Evolutionary conservation across 1,139 yeast species (phyloP).

Genomic region (Lodderomyces theae): DNA sequence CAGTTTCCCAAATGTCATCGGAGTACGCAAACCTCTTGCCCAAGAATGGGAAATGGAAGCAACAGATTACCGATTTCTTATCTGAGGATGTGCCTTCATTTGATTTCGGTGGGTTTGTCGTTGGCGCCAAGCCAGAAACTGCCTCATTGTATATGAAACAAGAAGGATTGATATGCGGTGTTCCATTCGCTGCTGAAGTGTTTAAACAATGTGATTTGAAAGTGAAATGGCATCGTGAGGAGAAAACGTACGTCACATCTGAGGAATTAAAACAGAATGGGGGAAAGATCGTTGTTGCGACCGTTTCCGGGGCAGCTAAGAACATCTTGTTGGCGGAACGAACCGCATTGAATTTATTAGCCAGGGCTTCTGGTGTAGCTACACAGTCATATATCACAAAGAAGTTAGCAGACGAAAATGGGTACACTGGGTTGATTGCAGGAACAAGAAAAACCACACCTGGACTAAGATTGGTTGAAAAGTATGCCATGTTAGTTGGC

Average conservation of each 20-base stretch:
- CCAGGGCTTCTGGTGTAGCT: conserved; percentile 90
- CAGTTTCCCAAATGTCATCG: conserved; percentile 24
- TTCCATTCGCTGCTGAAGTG: conserved; percentile 87
- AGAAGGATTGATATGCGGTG: conserved; percentile 78
- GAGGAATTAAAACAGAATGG: conserved; percentile 41
- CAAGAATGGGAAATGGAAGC: conserved; percentile 73
- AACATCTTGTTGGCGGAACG: conserved; percentile 80
- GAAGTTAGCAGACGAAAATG: conserved; percentile 62
- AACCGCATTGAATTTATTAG: conserved; percentile 76
- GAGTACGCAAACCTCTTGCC: conserved; percentile 65
- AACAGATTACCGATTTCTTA: conserved; percentile 70
- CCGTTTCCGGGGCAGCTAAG: conserved; percentile 76
- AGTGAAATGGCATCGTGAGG: conserved; percentile 70
- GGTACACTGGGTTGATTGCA: conserved; percentile 81
- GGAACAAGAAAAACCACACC: conserved; percentile 99
- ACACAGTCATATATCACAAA: conserved; percentile 65
- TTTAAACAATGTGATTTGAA: conserved; percentile 68
- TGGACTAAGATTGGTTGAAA: conserved; percentile 82
- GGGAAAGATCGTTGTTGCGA: conserved; percentile 73
- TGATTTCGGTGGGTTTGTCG: conserved; percentile 92
- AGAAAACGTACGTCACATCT: conserved; percentile 55
- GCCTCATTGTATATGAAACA: conserved; percentile 84
- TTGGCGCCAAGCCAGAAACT: conserved; percentile 68
- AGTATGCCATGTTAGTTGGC: conserved; percentile 92
- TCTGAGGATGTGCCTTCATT: conserved; percentile 90